These are phyloP conservation scores for Furcasterigmium furcatum DNA, from an alignment of 2,329 filamentous ascomycete species.

Conservation along the genomic window DNA sequence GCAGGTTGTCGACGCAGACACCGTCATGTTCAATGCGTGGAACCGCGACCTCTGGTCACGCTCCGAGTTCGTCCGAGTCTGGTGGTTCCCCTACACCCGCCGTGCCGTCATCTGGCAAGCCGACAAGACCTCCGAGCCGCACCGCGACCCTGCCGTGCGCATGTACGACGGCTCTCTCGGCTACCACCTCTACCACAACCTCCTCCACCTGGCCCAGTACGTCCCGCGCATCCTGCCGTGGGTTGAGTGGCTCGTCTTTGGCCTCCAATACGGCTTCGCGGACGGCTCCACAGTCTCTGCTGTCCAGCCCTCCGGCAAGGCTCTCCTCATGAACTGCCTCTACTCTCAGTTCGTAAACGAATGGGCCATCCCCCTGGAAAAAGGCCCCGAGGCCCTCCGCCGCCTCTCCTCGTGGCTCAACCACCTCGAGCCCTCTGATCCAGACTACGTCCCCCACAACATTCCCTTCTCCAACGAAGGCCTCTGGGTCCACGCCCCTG, in stretches of 20 bases:
- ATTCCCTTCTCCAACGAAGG: slow-evolving; percentile 81
- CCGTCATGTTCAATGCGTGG: slow-evolving; percentile 70
- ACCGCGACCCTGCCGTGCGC: slow-evolving; percentile 56
- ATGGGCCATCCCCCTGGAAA: slow-evolving; percentile 85
- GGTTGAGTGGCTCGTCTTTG: slow-evolving; percentile 95
- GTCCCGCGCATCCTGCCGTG: slow-evolving; percentile 77
- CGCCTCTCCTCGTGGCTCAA: slow-evolving; percentile 86
- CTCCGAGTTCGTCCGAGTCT: slow-evolving; percentile 87
- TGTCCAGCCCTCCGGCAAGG: slow-evolving; percentile 74
- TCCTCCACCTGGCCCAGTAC: slow-evolving; percentile 77
- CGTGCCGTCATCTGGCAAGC: slow-evolving; percentile 87
- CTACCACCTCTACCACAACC: slow-evolving; percentile 87
- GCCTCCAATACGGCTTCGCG: slow-evolving; percentile 92
- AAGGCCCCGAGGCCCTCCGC: slow-evolving; percentile 81
- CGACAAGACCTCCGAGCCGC: slow-evolving; percentile 66
- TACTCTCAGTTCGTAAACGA: slow-evolving; percentile 99
- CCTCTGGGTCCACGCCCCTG: slow-evolving; percentile 82
- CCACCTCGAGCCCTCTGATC: slow-evolving; percentile 57
- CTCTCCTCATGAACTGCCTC: slow-evolving; percentile 92
- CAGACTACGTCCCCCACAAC: slow-evolving; percentile 57
- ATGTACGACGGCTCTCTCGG: slow-evolving; percentile 83
- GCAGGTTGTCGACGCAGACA: slow-evolving; percentile 72
- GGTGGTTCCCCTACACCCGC: slow-evolving; percentile 95
- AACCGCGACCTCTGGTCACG: slow-evolving; percentile 72
- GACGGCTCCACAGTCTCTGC: slow-evolving; percentile 67